These are phyloP conservation scores for rapeseed (Brassica napus) DNA, from an alignment of 345 rosid species.

Conservation along the genomic window Da-Ae NC_063435.1:23740001-23740500, in stretches of 20 bases:
- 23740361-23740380: slow-evolving; percentile 50
- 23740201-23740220: background rate
- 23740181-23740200: slow-evolving; percentile 60
- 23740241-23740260: background rate
- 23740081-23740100: background rate
- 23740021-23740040: slow-evolving; percentile 56
- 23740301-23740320: no score
- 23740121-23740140: slow-evolving; percentile 77
- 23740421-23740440: slow-evolving; percentile 41
- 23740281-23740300: no score
- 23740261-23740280: background rate
- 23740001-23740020: slow-evolving; percentile 77
- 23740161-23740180: slow-evolving; percentile 52
- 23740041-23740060: background rate
- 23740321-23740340: no score
- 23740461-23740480: background rate
- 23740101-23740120: slow-evolving; percentile 1
- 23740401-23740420: slow-evolving; percentile 40
- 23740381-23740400: slow-evolving; percentile 47
- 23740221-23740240: background rate
- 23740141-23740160: slow-evolving; percentile 64
- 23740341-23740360: slow-evolving; percentile 51
- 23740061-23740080: background rate
- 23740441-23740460: slow-evolving; percentile 8
- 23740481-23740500: background rate